Evolutionary conservation across 106 monocot species (phyloP).

Genomic region (Dioscorea zingiberensis): DNA sequence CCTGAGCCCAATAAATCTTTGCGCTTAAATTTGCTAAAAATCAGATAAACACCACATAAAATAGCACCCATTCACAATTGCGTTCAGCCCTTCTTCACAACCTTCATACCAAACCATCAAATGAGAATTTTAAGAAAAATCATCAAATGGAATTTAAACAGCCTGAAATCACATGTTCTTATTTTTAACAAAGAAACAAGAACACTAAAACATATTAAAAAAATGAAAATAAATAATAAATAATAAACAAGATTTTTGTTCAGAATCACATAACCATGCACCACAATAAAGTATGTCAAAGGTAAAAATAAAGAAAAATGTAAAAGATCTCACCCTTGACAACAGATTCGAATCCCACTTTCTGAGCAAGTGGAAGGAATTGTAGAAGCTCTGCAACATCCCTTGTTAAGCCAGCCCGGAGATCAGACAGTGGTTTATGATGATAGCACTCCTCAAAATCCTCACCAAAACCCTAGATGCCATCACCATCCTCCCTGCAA

Average conservation of each 20-base stretch:
- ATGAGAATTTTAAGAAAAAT: too few relatives aligned
- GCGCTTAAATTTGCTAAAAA: too few relatives aligned
- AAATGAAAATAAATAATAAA: not conserved
- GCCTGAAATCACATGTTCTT: not conserved
- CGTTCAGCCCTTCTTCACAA: too few relatives aligned
- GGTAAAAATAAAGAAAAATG: not conserved
- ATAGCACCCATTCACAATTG: too few relatives aligned
- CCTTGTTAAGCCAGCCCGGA: not conserved
- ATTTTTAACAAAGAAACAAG: not conserved
- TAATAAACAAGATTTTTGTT: too few relatives aligned
- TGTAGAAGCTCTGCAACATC: not conserved
- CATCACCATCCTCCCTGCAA: too few relatives aligned
- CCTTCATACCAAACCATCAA: too few relatives aligned
- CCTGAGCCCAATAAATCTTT: too few relatives aligned
- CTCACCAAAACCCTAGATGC: conserved; percentile 6
- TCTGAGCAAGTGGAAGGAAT: not conserved
- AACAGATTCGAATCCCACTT: not conserved
- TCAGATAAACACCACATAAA: too few relatives aligned
- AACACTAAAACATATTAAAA: not conserved
- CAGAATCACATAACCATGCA: too few relatives aligned
- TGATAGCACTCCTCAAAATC: conserved; percentile 3
- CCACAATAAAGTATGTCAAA: not conserved
- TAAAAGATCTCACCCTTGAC: not conserved
- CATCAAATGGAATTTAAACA: not conserved
- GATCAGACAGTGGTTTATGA: not conserved